Percentiles rank a stretch among this genome's conserved stretches.
Evolutionary conservation across 2,329 filamentous ascomycete genomes (phyloP).

Genomic region (Phaeoacremonium minimum): DNA sequence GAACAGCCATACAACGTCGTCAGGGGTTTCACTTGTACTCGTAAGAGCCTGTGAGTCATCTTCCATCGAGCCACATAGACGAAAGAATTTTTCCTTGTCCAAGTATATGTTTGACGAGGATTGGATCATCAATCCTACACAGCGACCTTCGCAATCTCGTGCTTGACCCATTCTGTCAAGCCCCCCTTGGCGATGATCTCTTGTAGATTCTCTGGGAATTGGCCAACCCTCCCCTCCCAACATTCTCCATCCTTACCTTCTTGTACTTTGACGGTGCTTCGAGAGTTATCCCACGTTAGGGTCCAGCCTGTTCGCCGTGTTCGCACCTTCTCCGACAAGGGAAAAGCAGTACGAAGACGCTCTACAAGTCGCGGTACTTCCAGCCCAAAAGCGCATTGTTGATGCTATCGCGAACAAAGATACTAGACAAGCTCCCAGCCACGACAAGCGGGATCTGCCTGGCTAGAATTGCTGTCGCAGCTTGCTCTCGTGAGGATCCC

Average conservation of each 20-base stretch:
- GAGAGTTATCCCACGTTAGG: conserved; percentile 1
- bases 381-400: conserved; percentile 73
- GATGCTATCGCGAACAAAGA: conserved; percentile 74
- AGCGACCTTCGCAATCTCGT: conserved; percentile 4
- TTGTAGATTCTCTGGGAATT: conserved; percentile 16
- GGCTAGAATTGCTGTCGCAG: conserved; percentile 70
- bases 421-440: conserved; percentile 77
- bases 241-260: conserved; percentile 8
- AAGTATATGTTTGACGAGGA: too few relatives aligned
- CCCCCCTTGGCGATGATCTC: conserved; percentile 15
- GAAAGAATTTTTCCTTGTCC: too few relatives aligned
- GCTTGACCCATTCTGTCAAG: conserved; percentile 13
- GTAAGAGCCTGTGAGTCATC: too few relatives aligned
- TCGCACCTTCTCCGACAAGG: conserved; percentile 7
- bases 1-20: too few relatives aligned
- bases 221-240: conserved; percentile 18
- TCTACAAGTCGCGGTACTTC: conserved; percentile 56
- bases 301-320: conserved; percentile 1
- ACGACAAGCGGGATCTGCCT: conserved; percentile 78
- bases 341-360: conserved; percentile 15
- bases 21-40: too few relatives aligned
- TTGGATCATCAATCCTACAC: too few relatives aligned
- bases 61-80: too few relatives aligned
- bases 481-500: conserved; percentile 63
- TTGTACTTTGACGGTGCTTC: neutral